Base-by-base conservation (phyloP, 352 stramenopile species). In the Phytophthora crassamura region DNA sequence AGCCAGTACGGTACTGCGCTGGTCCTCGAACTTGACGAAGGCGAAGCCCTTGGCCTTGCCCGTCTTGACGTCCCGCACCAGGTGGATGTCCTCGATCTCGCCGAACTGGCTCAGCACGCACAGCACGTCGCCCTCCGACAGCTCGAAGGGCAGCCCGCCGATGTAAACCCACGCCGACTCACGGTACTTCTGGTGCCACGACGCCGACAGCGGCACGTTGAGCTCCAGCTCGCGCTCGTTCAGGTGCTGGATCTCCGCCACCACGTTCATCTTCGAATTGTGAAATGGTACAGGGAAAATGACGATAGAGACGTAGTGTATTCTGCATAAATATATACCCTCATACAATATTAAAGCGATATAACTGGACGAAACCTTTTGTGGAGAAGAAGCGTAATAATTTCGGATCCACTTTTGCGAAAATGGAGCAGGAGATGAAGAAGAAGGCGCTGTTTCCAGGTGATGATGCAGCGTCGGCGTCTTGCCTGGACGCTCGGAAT, bases 11-110 rank as follows among this genome's bases (percentile, higher is more conserved):
- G 97, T 99, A 59, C 89, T 98, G 56, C 95, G 64, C 58, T 97
- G 89, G 81, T 99, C 95, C 71, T 99, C 93, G 70, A 98, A 99
- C 82, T 99, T 99, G 57, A 98, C 18, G 81, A 99, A 99, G 28
- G 78, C 86, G 77, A 99, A 99, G 30, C 96, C 97, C 64, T 95
- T 92, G 41, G 89, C 97, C 78, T 99, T 99, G 45, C 97, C 97
- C 7, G 94, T 98, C 62, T 98, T 96, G 54, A 88, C 92, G 56
- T 99, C 97, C 22, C 97, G 94, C 39, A 98, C 93, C 42, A 99
- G 76, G 76, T 99, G 96, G 52, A 99, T 89, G 77, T 99, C 97
- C 66, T 99, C 98, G 57, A 96, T 82, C 71, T 95, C 87, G 51
- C 84, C 86, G 42, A 92, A 90, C 45, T 94, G 83, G 67, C 84